A percentile compares a stretch with the other conserved stretches of the same genome.
These are phyloP conservation scores for Beauveria pseudobassiana DNA, from an alignment of 2,329 filamentous ascomycete genomes.

Conservation along the genomic window DNA sequence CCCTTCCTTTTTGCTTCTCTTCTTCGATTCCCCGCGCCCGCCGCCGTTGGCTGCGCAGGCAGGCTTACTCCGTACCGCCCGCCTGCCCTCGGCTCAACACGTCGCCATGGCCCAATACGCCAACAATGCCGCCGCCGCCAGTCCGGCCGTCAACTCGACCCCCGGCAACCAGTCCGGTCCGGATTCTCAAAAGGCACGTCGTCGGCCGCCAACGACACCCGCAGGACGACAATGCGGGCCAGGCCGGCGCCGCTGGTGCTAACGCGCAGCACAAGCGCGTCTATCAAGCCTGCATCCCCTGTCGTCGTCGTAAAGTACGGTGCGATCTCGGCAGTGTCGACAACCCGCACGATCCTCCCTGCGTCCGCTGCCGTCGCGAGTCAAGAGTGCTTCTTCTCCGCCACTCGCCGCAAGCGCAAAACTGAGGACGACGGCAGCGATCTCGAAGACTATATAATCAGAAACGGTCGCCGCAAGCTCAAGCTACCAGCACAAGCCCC, in stretches of 20 bases:
- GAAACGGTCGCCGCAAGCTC: conserved; percentile 66
- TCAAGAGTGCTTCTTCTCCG: conserved; percentile 96
- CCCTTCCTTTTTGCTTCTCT: not conserved
- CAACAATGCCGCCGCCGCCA: conserved; percentile 1
- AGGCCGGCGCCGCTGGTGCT: conserved; percentile 12
- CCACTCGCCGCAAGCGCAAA: conserved; percentile 88
- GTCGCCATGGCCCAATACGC: conserved; percentile 11
- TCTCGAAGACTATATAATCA: conserved; percentile 60
- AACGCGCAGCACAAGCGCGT: conserved; percentile 49
- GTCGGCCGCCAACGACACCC: not conserved
- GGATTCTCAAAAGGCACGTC: conserved; percentile 1
- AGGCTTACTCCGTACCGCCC: not conserved
- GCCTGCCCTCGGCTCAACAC: not conserved
- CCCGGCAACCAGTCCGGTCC: conserved; percentile 3
- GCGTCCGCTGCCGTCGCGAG: conserved; percentile 86
- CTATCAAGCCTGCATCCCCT: conserved; percentile 57
- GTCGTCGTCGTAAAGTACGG: conserved; percentile 53
- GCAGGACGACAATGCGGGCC: conserved; percentile 14
- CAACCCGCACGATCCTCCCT: conserved; percentile 88
- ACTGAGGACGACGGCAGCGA: conserved; percentile 47
- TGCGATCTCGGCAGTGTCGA: conserved; percentile 71
- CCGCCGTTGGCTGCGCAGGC: not conserved
- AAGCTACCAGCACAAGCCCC: conserved; percentile 38
- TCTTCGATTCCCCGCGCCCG: not conserved
- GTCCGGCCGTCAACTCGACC: not conserved